Conservation (phyloP, 768 basidiomycete species). For the Strobilomyces dryophilus region DNA sequence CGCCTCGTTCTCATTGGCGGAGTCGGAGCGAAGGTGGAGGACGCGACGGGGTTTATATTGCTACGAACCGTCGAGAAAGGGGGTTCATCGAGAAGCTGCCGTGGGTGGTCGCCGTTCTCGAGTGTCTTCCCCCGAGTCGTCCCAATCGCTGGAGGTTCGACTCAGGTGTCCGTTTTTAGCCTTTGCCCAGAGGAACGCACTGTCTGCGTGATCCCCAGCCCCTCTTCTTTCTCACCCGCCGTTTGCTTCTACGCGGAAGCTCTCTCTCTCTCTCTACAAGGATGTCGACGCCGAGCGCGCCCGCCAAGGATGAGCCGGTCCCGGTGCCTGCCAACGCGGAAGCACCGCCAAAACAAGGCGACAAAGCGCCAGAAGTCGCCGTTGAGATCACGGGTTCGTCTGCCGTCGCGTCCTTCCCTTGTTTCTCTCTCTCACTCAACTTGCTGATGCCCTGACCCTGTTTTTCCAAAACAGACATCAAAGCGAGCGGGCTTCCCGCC, state of each 20-base stretch:
- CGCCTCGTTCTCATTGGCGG: constrained; percentile 16
- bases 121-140: not conserved
- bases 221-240: not conserved
- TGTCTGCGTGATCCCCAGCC: not conserved
- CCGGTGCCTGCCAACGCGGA: not conserved
- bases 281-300: constrained; percentile 15
- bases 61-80: not conserved
- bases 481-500: constrained; percentile 32
- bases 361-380: constrained; percentile 15
- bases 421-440: too few species aligned
- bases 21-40: constrained; percentile 22
- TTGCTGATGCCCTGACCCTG: too few species aligned
- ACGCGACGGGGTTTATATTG: constrained; percentile 16
- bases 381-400: constrained; percentile 28
- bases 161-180: not conserved
- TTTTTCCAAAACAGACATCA: constrained; percentile 22
- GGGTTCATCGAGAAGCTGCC: constrained; percentile 2
- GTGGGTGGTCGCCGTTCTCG: not conserved
- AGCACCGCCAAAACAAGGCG: not conserved
- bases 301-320: not conserved
- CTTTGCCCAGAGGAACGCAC: not conserved
- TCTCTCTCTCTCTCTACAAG: not conserved
- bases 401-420: too few species aligned
- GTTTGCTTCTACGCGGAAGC: not conserved
- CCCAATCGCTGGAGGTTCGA: not conserved